Evolutionary conservation across 345 rosid genomes (phyloP), one percentile per base, ranked within the genome.

Genomic region (Bruguiera parviflora): DNA sequence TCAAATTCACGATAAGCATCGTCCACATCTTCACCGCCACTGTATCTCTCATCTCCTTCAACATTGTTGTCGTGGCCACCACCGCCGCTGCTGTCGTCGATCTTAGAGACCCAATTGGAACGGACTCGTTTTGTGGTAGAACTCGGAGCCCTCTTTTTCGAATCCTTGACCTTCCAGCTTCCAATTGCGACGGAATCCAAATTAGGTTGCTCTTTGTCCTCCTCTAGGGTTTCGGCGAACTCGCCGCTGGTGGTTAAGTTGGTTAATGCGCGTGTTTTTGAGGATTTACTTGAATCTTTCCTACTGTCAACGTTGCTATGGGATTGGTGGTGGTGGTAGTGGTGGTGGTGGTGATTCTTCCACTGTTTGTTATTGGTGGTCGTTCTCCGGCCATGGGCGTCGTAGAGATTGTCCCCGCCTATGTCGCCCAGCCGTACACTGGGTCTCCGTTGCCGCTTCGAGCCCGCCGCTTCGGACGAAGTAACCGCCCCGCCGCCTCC

Each of bases 371-470:
- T 72, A 60, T 4, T 31, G 37, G 21, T 52, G 27, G 69, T 66
- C 61, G 78, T 61, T 66, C 89, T 73, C 55, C 93, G 85, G n/a
- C 57, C 56, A 13, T 82, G 84, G 55, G 46, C 71, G 46, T 90
- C 95, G 76, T 82, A 84, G 52, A 85, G 65, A 71, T 81, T 89
- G 74, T 88, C 89, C 15, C 94, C 96, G 58, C 98, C 98, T 68
- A 92, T 88, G 21, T 92, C 98, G 9, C 98, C 98, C 58, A 92
- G 77, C 59, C 98, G 83, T 39, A 92, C 98, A 72, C 98, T 92
- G 31, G 98, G 96, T 66, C 98, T 80, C 59, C 98, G 73, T 78
- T 85, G 84, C 29, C 98, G 87, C 78, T 92, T 92, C 39, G 91
- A 73, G 35, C 91, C 96, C 49, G 86, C 81, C 27, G 81, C 65